phyloP scores from a whole-genome alignment of 139 green algal species.

The Diplosphaera chodatii region DNA sequence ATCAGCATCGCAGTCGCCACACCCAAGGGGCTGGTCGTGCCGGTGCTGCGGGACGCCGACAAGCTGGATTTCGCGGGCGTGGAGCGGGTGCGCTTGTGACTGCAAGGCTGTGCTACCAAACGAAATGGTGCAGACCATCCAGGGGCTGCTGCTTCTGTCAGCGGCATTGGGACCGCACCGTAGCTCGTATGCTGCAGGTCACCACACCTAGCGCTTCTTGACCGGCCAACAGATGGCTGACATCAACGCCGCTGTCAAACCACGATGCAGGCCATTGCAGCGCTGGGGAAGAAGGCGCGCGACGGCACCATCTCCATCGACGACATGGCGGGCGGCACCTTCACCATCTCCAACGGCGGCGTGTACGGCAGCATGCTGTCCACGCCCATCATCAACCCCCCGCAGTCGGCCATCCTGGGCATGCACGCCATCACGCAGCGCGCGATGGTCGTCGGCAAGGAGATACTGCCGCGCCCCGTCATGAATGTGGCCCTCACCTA shows the following conservation, averaged over 20 bases:
- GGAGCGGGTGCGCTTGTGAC: conserved; percentile 75
- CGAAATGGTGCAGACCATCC: too few species aligned
- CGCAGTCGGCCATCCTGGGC: conserved; percentile 87
- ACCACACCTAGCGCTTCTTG: too few species aligned
- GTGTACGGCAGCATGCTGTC: conserved; percentile 93
- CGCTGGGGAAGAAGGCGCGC: conserved; percentile 88
- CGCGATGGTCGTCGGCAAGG: conserved; percentile 70
- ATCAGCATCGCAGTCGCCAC: conserved; percentile 94
- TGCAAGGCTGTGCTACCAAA: too few species aligned
- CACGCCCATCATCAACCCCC: conserved; percentile 99
- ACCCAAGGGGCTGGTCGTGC: conserved; percentile 92
- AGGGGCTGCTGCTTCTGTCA: too few species aligned
- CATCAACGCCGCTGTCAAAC: too few species aligned
- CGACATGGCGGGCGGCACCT: conserved; percentile 98
- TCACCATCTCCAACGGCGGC: conserved; percentile 98
- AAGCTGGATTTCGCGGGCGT: conserved; percentile 85
- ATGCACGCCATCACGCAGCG: conserved; percentile 95
- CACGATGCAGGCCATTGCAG: conserved; percentile 57
- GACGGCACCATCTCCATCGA: conserved; percentile 94
- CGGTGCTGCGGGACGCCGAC: conserved; percentile 80
- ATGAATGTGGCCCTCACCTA: conserved; percentile 99
- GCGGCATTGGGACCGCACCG: too few species aligned
- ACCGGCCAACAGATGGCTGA: too few species aligned
- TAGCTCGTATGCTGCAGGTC: too few species aligned
- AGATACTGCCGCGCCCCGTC: conserved; percentile 88